Conservation (phyloP, 140 eudicot genomes). For the Erigeron philadelphicus region DNA sequence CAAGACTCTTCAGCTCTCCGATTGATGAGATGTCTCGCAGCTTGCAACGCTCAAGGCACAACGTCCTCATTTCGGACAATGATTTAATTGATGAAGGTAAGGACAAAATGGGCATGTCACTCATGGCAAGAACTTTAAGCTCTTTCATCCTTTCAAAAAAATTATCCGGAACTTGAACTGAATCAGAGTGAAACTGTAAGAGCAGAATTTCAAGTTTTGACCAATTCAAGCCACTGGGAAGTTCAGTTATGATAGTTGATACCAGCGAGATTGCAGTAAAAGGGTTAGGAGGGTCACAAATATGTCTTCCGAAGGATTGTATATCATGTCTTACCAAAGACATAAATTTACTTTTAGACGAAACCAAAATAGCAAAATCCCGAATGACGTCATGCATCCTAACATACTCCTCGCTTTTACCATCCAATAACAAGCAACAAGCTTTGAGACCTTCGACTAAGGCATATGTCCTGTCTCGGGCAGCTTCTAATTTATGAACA, state of each 20-base stretch:
- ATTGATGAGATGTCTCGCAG: conserved; percentile 18
- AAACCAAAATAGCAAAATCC: conserved; percentile 32
- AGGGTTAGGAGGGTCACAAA: conserved; percentile 19
- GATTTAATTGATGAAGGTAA: conserved; percentile 20
- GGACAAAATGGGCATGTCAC: conserved; percentile 24
- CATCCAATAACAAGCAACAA: conserved; percentile 22
- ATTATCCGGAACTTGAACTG: conserved; percentile 19
- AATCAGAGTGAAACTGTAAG: conserved; percentile 18
- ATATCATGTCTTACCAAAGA: conserved; percentile 24
- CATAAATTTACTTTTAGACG: conserved; percentile 22
- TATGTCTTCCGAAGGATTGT: conserved; percentile 5
- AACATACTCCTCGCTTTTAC: conserved; percentile 19
- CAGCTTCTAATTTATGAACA: conserved; percentile 17
- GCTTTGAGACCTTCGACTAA: conserved; percentile 23
- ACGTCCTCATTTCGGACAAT: conserved; percentile 21
- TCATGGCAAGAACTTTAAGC: conserved; percentile 21
- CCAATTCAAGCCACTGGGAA: conserved; percentile 21
- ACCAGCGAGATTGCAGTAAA: conserved; percentile 21
- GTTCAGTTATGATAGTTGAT: conserved; percentile 20
- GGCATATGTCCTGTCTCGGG: conserved; percentile 20
- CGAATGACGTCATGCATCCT: conserved; percentile 29
- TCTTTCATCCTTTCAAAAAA: conserved; percentile 22
- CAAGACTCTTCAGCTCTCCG: conserved; percentile 27
- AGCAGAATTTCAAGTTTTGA: conserved; percentile 25
- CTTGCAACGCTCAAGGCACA: conserved; percentile 26